Conservation (phyloP, 345 rosid genomes). For the Aurinia saxatilis region DNA sequence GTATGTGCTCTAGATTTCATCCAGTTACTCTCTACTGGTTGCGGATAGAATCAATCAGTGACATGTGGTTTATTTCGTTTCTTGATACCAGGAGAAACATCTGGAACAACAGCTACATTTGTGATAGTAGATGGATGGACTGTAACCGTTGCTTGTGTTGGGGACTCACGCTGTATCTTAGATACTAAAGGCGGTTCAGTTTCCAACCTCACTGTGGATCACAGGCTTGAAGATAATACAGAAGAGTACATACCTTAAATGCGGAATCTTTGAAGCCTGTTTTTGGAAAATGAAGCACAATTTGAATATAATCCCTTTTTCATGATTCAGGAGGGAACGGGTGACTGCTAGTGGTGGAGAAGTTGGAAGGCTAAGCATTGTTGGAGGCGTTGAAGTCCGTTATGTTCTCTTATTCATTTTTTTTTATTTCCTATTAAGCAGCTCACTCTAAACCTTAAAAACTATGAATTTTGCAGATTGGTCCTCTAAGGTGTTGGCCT, state of each 20-base stretch:
- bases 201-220: constrained; percentile 78
- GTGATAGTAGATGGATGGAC: constrained; percentile 93
- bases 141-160: constrained; percentile 89
- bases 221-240: constrained; percentile 75
- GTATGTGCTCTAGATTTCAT: constrained; percentile 14
- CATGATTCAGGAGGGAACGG: constrained; percentile 59
- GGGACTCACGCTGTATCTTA: constrained; percentile 84
- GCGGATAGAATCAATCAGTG: background rate
- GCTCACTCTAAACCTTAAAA: background rate
- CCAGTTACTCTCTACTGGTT: background rate
- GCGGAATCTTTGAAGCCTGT: background rate
- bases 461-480: constrained; percentile 38
- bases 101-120: constrained; percentile 91
- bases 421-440: background rate
- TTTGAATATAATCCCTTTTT: background rate
- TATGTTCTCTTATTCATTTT: background rate
- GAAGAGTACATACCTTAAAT: constrained; percentile 57
- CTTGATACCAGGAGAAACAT: constrained; percentile 58
- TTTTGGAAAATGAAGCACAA: background rate
- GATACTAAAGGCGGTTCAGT: constrained; percentile 68
- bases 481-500: constrained; percentile 93
- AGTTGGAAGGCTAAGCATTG: constrained; percentile 86
- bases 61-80: constrained; percentile 11
- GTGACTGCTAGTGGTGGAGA: constrained; percentile 98
- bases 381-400: constrained; percentile 73